Conservation (phyloP, 495 filamentous ascomycete genomes). For the Beverwykella pulmonaria region DNA sequence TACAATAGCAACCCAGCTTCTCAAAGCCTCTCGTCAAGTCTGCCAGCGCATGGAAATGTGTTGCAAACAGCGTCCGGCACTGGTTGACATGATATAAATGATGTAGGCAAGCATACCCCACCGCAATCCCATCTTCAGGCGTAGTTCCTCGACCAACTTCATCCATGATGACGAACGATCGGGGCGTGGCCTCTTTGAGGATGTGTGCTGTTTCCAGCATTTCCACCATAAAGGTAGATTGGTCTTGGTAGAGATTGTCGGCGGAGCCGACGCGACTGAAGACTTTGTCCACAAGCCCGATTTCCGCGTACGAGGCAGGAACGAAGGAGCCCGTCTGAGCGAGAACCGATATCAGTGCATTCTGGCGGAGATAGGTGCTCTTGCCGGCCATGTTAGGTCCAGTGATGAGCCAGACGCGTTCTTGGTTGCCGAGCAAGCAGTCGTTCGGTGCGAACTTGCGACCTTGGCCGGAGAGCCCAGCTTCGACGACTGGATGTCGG, state of each 20-base stretch:
- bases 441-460: constrained; percentile 85
- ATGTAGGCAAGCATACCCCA: constrained; percentile 84
- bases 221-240: constrained; percentile 94
- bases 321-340: constrained; percentile 92
- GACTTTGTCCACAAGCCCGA: constrained; percentile 88
- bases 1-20: constrained; percentile 80
- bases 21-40: constrained; percentile 71
- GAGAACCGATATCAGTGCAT: constrained; percentile 88
- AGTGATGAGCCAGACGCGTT: constrained; percentile 84
- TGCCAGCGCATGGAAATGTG: constrained; percentile 85
- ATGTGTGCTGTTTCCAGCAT: constrained; percentile 79
- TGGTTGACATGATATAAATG: constrained; percentile 75
- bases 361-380: constrained; percentile 91
- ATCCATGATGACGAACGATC: constrained; percentile 97
- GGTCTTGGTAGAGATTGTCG: constrained; percentile 87
- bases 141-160: constrained; percentile 94
- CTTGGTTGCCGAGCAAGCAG: constrained; percentile 67
- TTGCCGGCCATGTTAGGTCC: constrained; percentile 99
- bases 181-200: constrained; percentile 63
- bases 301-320: constrained; percentile 78
- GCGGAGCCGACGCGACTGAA: constrained; percentile 86
- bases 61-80: constrained; percentile 86
- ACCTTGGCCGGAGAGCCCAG: constrained; percentile 76
- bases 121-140: constrained; percentile 83
- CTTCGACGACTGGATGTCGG: constrained; percentile 86